Conservation (phyloP, 495 filamentous ascomycete species). For the Lasiosphaeriaceae sp. region DNA sequence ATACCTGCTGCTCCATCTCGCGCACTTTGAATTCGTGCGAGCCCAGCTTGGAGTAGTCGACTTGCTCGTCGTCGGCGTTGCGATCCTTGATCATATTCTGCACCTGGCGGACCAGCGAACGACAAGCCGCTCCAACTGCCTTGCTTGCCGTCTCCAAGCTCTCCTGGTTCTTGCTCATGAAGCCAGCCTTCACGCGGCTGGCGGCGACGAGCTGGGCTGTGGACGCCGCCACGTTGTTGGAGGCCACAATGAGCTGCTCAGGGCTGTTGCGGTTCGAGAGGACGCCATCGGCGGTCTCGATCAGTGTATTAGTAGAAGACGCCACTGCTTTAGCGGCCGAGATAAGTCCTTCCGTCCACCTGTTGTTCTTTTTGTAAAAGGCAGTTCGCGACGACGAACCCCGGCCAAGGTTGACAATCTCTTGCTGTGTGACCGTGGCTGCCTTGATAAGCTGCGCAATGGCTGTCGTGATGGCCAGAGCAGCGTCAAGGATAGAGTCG, state of each 20-base stretch:
- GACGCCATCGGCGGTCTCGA: conserved; percentile 96
- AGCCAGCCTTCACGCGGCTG: conserved; percentile 91
- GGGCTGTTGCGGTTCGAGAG: conserved; percentile 86
- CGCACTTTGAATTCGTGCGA: conserved; percentile 95
- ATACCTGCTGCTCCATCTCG: conserved; percentile 99
- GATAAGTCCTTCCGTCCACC: conserved; percentile 97
- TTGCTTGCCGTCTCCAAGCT: conserved; percentile 86
- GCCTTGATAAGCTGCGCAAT: conserved; percentile 96
- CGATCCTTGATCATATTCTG: conserved; percentile 88
- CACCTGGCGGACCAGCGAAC: conserved; percentile 84
- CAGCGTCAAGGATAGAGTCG: conserved; percentile 89
- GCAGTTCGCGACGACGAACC: conserved; percentile 85
- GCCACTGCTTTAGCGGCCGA: conserved; percentile 96
- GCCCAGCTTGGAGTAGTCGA: conserved; percentile 83
- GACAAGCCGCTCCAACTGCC: conserved; percentile 85
- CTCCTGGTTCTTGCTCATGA: conserved; percentile 96
- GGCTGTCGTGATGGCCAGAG: conserved; percentile 92
- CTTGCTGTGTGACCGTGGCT: conserved; percentile 87
- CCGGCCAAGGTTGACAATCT: conserved; percentile 94
- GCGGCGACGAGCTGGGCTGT: conserved; percentile 96
- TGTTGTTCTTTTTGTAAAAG: conserved; percentile 98
- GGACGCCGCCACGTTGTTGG: conserved; percentile 91
- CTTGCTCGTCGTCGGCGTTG: conserved; percentile 75
- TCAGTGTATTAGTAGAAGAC: conserved; percentile 84
- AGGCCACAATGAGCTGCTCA: conserved; percentile 95